Percentiles rank a stretch among this genome's conserved stretches.
These are phyloP conservation scores for Ichthyophthirius multifiliis DNA, from an alignment of 169 alveolate species.

Conservation along the genomic window DNA sequence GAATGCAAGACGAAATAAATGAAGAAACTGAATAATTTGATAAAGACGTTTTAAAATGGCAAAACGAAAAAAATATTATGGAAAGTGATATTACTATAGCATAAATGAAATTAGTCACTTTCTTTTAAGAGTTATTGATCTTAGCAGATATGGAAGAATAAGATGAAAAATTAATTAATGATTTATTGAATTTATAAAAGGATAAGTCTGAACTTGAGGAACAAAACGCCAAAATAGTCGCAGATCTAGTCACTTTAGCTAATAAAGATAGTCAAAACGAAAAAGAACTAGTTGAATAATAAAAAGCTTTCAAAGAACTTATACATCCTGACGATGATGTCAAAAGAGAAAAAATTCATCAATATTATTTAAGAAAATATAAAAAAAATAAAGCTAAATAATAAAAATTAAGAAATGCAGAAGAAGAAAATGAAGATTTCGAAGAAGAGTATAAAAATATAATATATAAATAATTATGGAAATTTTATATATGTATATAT, in stretches of 20 bases:
- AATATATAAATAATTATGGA: constrained; percentile 36
- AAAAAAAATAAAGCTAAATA: constrained; percentile 25
- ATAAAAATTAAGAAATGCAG: constrained; percentile 44
- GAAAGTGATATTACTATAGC: constrained; percentile 71
- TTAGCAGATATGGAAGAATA: constrained; percentile 79
- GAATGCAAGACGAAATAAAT: constrained; percentile 47
- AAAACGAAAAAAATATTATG: constrained; percentile 59
- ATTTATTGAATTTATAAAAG: constrained; percentile 58
- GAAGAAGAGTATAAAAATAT: constrained; percentile 61
- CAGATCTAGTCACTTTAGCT: constrained; percentile 40
- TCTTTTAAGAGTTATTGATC: constrained; percentile 71
- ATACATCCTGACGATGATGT: constrained; percentile 67
- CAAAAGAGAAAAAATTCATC: constrained; percentile 43
- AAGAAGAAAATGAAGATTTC: constrained; percentile 54
- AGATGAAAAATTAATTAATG: constrained; percentile 64
- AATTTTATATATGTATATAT: neutral
- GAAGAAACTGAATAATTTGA: constrained; percentile 50
- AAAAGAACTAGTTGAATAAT: constrained; percentile 60
- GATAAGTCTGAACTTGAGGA: constrained; percentile 70
- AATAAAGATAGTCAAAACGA: constrained; percentile 66
- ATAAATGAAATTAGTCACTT: constrained; percentile 72
- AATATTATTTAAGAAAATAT: constrained; percentile 23
- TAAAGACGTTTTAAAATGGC: constrained; percentile 48
- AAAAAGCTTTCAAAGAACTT: constrained; percentile 51
- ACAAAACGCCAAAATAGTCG: constrained; percentile 60